phyloP scores from a whole-genome alignment of 345 rosid genomes.

The Eucalyptus regnans region DNA sequence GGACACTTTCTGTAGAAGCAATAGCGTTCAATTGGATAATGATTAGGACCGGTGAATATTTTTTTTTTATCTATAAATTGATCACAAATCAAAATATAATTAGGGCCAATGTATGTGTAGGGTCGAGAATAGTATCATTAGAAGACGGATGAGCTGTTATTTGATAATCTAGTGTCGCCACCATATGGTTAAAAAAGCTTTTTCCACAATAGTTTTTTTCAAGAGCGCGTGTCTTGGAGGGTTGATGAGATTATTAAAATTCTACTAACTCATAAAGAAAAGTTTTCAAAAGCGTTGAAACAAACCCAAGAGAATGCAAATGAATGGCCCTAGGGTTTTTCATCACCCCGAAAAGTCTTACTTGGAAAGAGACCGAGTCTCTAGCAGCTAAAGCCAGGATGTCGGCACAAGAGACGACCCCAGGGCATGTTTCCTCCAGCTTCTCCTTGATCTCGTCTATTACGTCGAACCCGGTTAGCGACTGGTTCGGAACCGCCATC shows the following conservation, averaged over 20 bases:
- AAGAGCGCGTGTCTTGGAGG: neutral
- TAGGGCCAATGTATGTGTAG: neutral
- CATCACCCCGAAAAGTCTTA: neutral
- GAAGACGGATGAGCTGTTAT: neutral
- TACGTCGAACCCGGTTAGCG: slow-evolving; percentile 14
- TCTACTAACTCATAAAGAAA: neutral
- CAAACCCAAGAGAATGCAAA: neutral
- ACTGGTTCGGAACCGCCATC: slow-evolving; percentile 10
- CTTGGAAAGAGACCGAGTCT: slow-evolving; percentile 22
- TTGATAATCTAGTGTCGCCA: neutral
- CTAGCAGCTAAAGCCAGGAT: slow-evolving; percentile 29
- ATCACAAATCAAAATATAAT: neutral
- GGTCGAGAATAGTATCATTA: neutral
- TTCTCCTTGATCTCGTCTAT: slow-evolving; percentile 24
- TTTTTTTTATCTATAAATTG: neutral
- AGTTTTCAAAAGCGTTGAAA: neutral
- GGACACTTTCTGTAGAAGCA: neutral
- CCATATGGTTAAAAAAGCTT: neutral
- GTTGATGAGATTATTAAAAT: neutral
- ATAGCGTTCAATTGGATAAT: neutral
- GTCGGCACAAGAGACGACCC: slow-evolving; percentile 38
- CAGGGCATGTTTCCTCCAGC: slow-evolving; percentile 27
- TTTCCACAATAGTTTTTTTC: neutral
- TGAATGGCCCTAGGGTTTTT: neutral
- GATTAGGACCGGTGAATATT: neutral